Evolutionary conservation across 495 filamentous ascomycete species (phyloP).

Genomic region (Xylaria sp.): DNA sequence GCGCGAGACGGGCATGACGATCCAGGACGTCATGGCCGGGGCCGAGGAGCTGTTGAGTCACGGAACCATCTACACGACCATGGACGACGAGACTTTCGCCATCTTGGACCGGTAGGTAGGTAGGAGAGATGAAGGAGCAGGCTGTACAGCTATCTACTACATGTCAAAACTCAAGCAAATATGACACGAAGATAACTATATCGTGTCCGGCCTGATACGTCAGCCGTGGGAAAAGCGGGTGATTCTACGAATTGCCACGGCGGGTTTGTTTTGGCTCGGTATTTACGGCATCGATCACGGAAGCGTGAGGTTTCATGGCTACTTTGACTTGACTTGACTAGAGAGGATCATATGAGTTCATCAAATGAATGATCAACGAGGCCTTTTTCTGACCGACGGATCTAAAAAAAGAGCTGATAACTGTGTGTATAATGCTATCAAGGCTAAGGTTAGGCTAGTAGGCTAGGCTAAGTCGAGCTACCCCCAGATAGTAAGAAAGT

Average conservation of each 20-base stretch:
- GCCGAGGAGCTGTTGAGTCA: slow-evolving; percentile 76
- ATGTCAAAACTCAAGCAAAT: neutral
- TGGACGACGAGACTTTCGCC: slow-evolving; percentile 86
- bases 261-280: slow-evolving; percentile 23
- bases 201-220: neutral
- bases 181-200: neutral
- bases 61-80: slow-evolving; percentile 85
- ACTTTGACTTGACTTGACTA: slow-evolving; percentile 21
- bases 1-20: slow-evolving; percentile 62
- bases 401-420: slow-evolving; percentile 17
- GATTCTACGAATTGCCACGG: slow-evolving; percentile 9
- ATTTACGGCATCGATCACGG: slow-evolving; percentile 17
- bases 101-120: slow-evolving; percentile 60
- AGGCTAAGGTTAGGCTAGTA: too few relatives aligned
- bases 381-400: neutral
- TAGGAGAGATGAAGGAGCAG: slow-evolving; percentile 20
- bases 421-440: slow-evolving; percentile 15
- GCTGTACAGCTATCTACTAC: neutral
- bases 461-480: slow-evolving; percentile 25
- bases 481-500: neutral
- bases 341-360: slow-evolving; percentile 21
- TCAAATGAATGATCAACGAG: neutral
- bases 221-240: neutral
- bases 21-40: slow-evolving; percentile 73
- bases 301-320: slow-evolving; percentile 4